Conservation (phyloP, 1,284 basidiomycete species). For the Melampsora americana region DNA sequence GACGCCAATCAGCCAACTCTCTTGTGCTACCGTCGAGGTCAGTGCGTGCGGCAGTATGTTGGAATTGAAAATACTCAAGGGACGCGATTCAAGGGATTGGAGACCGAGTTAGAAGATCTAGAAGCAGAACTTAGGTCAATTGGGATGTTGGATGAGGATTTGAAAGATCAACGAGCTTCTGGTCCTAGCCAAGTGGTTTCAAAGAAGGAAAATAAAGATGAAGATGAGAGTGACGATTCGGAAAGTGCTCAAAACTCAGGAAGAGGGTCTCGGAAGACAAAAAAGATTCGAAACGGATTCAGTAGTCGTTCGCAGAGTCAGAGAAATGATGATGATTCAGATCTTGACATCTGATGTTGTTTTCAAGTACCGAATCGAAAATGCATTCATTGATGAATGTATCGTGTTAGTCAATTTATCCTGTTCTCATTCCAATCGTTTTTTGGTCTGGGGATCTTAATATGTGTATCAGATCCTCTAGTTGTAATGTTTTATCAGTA, state of each 20-base stretch:
- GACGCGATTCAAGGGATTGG: constrained; percentile 2
- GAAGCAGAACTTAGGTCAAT: constrained; percentile 18
- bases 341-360: constrained; percentile 26
- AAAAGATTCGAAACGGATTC: constrained; percentile 14
- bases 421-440: too few species aligned
- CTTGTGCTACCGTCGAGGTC: constrained; percentile 26
- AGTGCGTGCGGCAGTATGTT: constrained; percentile 22
- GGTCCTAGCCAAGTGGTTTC: not conserved
- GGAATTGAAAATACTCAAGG: constrained; percentile 24
- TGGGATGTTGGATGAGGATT: constrained; percentile 25
- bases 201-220: constrained; percentile 1
- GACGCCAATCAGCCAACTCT: constrained; percentile 34
- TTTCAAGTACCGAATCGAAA: not conserved
- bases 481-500: too few species aligned
- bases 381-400: too few species aligned
- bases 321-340: constrained; percentile 21
- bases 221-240: not conserved
- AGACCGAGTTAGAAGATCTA: constrained; percentile 8
- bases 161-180: constrained; percentile 17
- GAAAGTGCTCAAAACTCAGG: not conserved
- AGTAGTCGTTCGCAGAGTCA: not conserved
- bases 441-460: too few species aligned
- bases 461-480: too few species aligned
- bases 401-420: too few species aligned
- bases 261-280: not conserved